Percentiles rank a stretch among this genome's conserved stretches.
These are phyloP conservation scores for Penicillium turbatum DNA, from an alignment of 495 filamentous ascomycete genomes.

Conservation along the genomic window DNA sequence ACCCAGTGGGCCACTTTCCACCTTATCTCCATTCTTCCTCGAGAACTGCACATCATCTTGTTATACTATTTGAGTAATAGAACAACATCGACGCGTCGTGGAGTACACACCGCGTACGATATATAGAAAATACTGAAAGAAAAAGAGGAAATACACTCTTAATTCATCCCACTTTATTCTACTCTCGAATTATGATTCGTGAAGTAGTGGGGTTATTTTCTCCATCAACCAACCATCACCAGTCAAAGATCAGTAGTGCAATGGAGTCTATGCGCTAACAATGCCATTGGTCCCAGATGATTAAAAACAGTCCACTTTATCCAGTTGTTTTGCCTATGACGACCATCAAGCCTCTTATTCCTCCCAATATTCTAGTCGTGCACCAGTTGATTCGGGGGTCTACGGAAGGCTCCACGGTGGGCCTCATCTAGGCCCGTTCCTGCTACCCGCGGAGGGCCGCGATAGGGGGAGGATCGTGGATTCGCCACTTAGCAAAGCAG, in stretches of 20 bases:
- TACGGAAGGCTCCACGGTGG: conserved; percentile 29
- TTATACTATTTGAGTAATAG: neutral
- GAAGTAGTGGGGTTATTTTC: conserved; percentile 1
- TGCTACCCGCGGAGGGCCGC: conserved; percentile 12
- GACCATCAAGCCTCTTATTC: neutral
- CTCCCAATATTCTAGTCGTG: conserved; percentile 6
- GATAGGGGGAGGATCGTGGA: conserved; percentile 9
- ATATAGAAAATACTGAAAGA: neutral
- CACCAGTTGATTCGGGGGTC: conserved; percentile 20
- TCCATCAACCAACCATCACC: conserved; percentile 11
- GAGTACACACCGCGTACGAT: conserved; percentile 12
- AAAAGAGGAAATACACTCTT: neutral
- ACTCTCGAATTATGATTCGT: neutral
- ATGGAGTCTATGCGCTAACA: conserved; percentile 19
- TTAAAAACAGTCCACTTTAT: conserved; percentile 1
- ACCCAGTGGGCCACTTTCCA: conserved; percentile 7
- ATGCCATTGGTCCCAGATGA: conserved; percentile 12
- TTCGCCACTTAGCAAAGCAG: conserved; percentile 14
- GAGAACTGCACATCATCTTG: neutral
- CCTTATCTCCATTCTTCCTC: neutral
- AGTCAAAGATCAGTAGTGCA: conserved; percentile 13
- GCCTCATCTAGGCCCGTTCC: conserved; percentile 23
- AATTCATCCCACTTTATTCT: neutral
- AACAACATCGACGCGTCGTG: conserved; percentile 7
- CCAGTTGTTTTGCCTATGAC: neutral